Evolutionary conservation across 805 yeast genomes (phyloP).

Genomic region (Candida anglica): DNA sequence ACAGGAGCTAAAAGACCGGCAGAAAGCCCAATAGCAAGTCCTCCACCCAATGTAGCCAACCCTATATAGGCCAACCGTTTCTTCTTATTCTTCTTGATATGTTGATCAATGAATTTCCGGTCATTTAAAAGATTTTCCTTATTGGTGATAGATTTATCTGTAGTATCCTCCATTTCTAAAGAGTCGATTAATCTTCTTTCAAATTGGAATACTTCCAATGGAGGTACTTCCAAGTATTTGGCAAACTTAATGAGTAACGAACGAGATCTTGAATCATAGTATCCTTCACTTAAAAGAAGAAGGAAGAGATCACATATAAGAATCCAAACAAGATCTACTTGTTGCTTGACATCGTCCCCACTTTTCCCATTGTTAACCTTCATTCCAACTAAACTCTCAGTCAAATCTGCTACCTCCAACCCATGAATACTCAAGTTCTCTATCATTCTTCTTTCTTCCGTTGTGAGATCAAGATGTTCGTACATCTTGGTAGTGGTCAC

Average conservation of each 20-base stretch:
- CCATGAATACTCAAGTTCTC: slow-evolving; percentile 84
- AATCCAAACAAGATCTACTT: slow-evolving; percentile 71
- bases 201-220: slow-evolving; percentile 79
- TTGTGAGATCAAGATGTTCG: slow-evolving; percentile 70
- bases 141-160: slow-evolving; percentile 49
- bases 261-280: slow-evolving; percentile 86
- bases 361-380: slow-evolving; percentile 6
- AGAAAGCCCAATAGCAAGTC: slow-evolving; percentile 87
- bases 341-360: slow-evolving; percentile 4
- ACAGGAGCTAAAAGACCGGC: slow-evolving; percentile 97
- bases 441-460: slow-evolving; percentile 83
- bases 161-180: slow-evolving; percentile 66
- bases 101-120: slow-evolving; percentile 66
- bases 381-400: slow-evolving; percentile 47
- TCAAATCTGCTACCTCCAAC: slow-evolving; percentile 66
- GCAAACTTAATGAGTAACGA: slow-evolving; percentile 73
- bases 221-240: slow-evolving; percentile 48
- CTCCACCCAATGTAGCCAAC: slow-evolving; percentile 94
- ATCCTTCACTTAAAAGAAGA: slow-evolving; percentile 73
- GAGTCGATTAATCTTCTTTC: slow-evolving; percentile 90
- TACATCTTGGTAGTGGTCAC: slow-evolving; percentile 68
- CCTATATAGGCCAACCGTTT: slow-evolving; percentile 84
- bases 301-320: slow-evolving; percentile 86
- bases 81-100: slow-evolving; percentile 62
- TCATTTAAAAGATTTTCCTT: slow-evolving; percentile 73